phyloP scores from a whole-genome alignment of 2,329 filamentous ascomycete genomes.

The Fusarium ramigenum region DNA sequence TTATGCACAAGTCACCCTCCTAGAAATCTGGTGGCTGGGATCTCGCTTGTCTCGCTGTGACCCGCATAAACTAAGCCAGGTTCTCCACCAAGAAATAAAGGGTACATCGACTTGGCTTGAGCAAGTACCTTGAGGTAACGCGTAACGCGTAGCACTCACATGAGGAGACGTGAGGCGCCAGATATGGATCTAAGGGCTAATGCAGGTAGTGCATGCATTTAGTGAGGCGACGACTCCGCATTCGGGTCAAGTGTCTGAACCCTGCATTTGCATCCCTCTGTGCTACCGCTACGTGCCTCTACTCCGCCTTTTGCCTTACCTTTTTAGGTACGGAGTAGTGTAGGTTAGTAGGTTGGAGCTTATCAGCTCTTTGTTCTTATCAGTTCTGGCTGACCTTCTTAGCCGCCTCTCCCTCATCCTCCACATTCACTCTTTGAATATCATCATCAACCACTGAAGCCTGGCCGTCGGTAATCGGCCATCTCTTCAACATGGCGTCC shows the following conservation, averaged over 20 bases:
- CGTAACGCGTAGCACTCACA: constrained; percentile 6
- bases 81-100: constrained; percentile 2
- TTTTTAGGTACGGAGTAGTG: neutral
- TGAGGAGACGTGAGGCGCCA: neutral
- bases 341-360: constrained; percentile 1
- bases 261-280: neutral
- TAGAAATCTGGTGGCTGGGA: constrained; percentile 17
- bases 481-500: constrained; percentile 68
- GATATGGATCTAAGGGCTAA: neutral
- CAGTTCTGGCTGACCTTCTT: neutral
- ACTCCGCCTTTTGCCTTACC: neutral
- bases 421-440: constrained; percentile 1
- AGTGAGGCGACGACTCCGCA: constrained; percentile 9
- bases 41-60: neutral
- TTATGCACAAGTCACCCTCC: neutral
- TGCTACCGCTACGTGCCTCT: constrained; percentile 5
- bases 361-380: constrained; percentile 37
- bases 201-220: constrained; percentile 11
- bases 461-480: neutral
- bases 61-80: neutral
- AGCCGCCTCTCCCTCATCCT: neutral
- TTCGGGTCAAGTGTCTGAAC: constrained; percentile 8
- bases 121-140: constrained; percentile 10
- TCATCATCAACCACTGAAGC: constrained; percentile 8
- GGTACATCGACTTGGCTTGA: constrained; percentile 1